These are phyloP conservation scores for Fusarium guadeloupense DNA, from an alignment of 2,329 filamentous ascomycete genomes.

Conservation along the genomic window DNA sequence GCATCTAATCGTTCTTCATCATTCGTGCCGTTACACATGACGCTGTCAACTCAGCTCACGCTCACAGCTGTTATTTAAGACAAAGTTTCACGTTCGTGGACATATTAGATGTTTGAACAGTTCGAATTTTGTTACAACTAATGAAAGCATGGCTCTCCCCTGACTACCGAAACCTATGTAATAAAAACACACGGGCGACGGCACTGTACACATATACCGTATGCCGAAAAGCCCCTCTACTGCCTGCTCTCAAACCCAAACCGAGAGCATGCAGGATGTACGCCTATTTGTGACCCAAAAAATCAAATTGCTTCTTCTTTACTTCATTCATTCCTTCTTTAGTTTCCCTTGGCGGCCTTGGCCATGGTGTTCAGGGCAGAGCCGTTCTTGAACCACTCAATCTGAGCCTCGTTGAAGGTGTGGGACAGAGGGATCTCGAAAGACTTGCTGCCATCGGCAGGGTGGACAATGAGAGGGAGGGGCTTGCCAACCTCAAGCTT, in stretches of 20 bases:
- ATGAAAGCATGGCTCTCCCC: conserved; percentile 42
- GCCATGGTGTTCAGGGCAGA: conserved; percentile 99
- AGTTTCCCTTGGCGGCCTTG: conserved; percentile 63
- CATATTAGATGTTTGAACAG: conserved; percentile 37
- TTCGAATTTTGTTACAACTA: conserved; percentile 43
- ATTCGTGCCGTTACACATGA: too few relatives aligned
- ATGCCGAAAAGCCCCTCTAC: conserved; percentile 37
- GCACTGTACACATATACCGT: conserved; percentile 31
- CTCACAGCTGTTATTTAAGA: too few relatives aligned
- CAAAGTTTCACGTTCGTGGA: too few relatives aligned
- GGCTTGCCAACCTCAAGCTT: conserved; percentile 93
- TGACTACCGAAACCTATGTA: conserved; percentile 35
- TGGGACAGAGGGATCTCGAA: conserved; percentile 89
- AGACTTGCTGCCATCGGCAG: conserved; percentile 76
- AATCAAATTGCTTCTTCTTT: conserved; percentile 35
- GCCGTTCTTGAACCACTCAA: conserved; percentile 99
- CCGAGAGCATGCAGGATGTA: conserved; percentile 43
- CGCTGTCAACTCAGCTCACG: too few relatives aligned
- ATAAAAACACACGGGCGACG: conserved; percentile 34
- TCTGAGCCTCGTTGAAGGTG: conserved; percentile 98
- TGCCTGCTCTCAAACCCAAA: conserved; percentile 39
- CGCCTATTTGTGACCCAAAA: conserved; percentile 39
- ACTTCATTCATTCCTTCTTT: conserved; percentile 35
- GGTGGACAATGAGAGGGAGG: conserved; percentile 90
- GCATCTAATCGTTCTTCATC: too few relatives aligned